Base-by-base conservation (phyloP, 345 rosid species). In the Turnera subulata region DNA sequence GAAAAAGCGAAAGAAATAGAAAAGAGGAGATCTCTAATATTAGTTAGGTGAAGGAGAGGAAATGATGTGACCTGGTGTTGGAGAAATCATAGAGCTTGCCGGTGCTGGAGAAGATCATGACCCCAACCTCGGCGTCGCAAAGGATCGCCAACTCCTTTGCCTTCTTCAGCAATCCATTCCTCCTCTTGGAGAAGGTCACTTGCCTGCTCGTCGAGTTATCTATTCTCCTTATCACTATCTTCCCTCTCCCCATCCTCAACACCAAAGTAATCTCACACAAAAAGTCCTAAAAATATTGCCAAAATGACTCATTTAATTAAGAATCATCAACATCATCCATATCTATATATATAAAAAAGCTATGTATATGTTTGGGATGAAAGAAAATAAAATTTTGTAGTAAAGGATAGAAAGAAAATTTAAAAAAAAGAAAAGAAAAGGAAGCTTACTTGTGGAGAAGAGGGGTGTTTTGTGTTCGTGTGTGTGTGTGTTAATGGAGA, bases 141-240 rank as follows among this genome's bases (percentile, higher is more conserved):
- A 81, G 66, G 69, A 81, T 78, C 56, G 78, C 77, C 6, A 81
- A 65, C 64, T 81, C 85, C 66, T 75, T 73, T 17, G 85, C 85
- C 59, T 81, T 81, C 80, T 81, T 81, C 68, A 81, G 54, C 70
- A 81, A 42, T 49, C 85, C 85, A 24, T 59, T 75, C 46, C 85
- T 59, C 54, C 85, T 37, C 68, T 80, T 80, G 38, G 85, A 80
- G 58, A 80, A 80, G 19, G 85, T 80, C 46, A 81, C 85, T 61
- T 81, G 85, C 69, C 85, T 70, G 69, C 82, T 81, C 44, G 85
- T 75, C 57, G 82, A 73, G 49, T 81, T 75, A 17, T 81, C 85
- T 54, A 81, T 81, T 64, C 85, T 77, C 70, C 82, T 69, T 35
- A 81, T 81, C 68, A 70, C 76, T 58, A 81, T 81, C 67, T 81